Base-by-base conservation (phyloP, 805 yeast species). In the Candida xiaguanensis region DNA sequence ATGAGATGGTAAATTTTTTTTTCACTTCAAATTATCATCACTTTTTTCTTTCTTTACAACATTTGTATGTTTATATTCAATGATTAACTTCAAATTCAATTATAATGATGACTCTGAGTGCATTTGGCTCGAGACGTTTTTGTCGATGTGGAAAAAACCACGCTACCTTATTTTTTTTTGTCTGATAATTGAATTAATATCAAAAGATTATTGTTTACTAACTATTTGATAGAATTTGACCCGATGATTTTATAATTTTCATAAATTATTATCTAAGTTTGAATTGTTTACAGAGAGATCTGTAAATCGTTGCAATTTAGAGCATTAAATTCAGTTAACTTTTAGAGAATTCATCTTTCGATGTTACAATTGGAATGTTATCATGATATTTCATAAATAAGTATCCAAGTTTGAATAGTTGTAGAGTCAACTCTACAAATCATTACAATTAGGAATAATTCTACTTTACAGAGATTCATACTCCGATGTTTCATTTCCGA, bases 81-180 rank as follows among this genome's bases (percentile, higher is more conserved):
- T n/a, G n/a, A n/a, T n/a, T n/a, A n/a, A n/a, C n/a, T n/a, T n/a
- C n/a, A 15, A 14, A 14, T 30, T 29, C 34, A 38, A 25, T 48
- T 45, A 38, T 38, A 46, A 78, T 86, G 95, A 86, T 86, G 95
- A 86, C 82, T 18, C 50, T 69, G 96, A 89, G 95, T 87, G 96
- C 96, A 89, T 89, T 89, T 89, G 96, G 96, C 96, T 89, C 96
- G 95, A 88, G 96, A 85, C 85, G 61, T 74, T 72, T 32, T 65
- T 73, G 89, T 85, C 89, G 90, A 75, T 89, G 96, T 89, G 96
- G 96, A 89, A 86, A 86, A 85, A 86, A 73, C 80, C 95, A 77
- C 82, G 96, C 96, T 89, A 89, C 96, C 96, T 89, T 75, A 78
- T 42, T 62, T 70, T 67, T 66, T 67, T 70, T 67, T 72, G 76